Evolutionary conservation across 2,329 filamentous ascomycete genomes (phyloP).

Genomic region (Cercospora canescens): DNA sequence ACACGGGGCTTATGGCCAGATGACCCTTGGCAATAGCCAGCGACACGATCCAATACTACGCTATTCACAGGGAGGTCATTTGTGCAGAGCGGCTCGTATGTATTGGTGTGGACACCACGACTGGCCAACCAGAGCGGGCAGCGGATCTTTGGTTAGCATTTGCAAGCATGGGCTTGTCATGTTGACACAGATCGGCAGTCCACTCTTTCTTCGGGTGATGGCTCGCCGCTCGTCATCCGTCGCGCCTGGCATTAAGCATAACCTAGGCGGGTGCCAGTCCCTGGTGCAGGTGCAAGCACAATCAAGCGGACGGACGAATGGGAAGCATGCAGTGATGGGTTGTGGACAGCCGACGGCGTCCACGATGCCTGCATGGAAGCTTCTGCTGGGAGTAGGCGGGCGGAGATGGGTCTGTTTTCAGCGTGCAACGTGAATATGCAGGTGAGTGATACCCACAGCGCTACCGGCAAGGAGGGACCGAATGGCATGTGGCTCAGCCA

Average conservation of each 20-base stretch:
- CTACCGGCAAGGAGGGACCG: not conserved
- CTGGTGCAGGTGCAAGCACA: not conserved
- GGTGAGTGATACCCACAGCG: not conserved
- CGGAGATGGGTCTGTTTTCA: constrained; percentile 3
- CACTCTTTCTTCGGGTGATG: not conserved
- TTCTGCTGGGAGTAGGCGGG: not conserved
- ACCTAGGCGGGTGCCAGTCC: not conserved
- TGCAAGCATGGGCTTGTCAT: not conserved
- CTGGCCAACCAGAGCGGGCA: not conserved
- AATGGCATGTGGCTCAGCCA: constrained; percentile 2
- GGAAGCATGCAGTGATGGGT: not conserved
- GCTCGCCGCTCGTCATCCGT: not conserved
- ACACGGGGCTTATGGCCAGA: not conserved
- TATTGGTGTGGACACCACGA: not conserved
- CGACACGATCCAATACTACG: not conserved
- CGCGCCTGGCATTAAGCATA: not conserved
- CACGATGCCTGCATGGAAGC: constrained; percentile 2
- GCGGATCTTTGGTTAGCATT: not conserved
- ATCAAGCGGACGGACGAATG: not conserved
- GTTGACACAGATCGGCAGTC: not conserved
- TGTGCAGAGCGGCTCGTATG: not conserved
- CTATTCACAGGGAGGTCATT: not conserved
- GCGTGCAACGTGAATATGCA: not conserved
- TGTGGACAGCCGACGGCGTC: not conserved
- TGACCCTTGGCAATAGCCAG: not conserved